Evolutionary conservation across 2,329 filamentous ascomycete genomes (phyloP).

Genomic region (Parascedosporium putredinis): DNA sequence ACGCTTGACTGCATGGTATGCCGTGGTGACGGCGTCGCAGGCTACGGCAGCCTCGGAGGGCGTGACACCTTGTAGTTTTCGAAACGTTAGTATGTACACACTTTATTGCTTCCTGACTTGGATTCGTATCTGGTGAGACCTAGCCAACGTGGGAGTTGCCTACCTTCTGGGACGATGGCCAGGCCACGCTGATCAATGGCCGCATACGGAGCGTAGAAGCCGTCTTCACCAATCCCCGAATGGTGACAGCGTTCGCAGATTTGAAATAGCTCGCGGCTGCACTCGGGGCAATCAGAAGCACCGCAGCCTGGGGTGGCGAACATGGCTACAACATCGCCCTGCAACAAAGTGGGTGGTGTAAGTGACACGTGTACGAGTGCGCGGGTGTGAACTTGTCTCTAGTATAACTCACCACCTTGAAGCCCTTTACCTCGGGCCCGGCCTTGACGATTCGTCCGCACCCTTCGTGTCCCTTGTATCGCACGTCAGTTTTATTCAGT

Average conservation of each 20-base stretch:
- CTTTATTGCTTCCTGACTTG: too few species aligned
- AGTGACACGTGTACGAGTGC: background rate
- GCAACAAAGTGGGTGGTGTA: background rate
- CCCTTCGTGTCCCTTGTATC: slow-evolving; percentile 16
- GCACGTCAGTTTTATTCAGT: background rate
- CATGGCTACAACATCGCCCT: slow-evolving; percentile 22
- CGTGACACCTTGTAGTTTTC: slow-evolving; percentile 12
- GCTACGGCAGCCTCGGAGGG: slow-evolving; percentile 25
- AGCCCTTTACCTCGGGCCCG: slow-evolving; percentile 11
- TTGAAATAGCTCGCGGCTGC: slow-evolving; percentile 26
- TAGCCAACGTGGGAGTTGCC: too few species aligned
- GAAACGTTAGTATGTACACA: background rate
- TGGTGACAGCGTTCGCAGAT: slow-evolving; percentile 26
- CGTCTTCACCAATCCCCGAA: slow-evolving; percentile 32
- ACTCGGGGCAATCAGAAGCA: slow-evolving; percentile 22
- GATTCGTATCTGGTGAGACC: too few species aligned
- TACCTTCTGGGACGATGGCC: slow-evolving; percentile 14
- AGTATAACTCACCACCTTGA: slow-evolving; percentile 13
- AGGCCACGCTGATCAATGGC: slow-evolving; percentile 17
- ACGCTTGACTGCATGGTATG: slow-evolving; percentile 27
- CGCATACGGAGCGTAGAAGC: slow-evolving; percentile 30
- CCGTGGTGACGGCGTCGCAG: slow-evolving; percentile 28
- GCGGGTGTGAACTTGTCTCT: too few species aligned
- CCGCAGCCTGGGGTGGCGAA: slow-evolving; percentile 23
- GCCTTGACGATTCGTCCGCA: slow-evolving; percentile 16